Base-by-base conservation (phyloP, 1,284 basidiomycete genomes). In the Trametes versicolor region DNA sequence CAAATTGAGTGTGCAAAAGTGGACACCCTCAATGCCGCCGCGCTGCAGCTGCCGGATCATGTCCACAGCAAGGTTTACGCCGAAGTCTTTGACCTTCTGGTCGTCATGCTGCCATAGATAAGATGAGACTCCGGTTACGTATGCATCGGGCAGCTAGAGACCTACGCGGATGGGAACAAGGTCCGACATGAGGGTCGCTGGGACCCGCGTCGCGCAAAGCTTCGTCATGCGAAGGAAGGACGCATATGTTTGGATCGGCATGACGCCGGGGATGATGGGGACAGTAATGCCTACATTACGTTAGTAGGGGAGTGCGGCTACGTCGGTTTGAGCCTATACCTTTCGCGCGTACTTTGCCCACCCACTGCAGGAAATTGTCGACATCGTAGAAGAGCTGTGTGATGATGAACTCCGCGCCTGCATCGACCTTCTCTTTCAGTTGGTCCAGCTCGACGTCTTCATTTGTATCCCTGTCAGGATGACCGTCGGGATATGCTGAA, bases 331-430 rank as follows among this genome's bases (percentile, higher is more conserved):
- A 21, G 19, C 29, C 45, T 50, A 32, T 29, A 94, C 94, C 95
- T 77, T 83, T 88, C 23, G 79, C 82, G 65, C 95, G 83, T 49
- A 95, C 89, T 70, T 86, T 89, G 70, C 82, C 78, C 17, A 91
- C 78, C 96, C 96, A 98, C 58, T 82, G 77, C 58, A 96, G 81
- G 78, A 97, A 97, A 56, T 88, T 85, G 67, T 95, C 90, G 39
- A 93, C 90, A 72, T 99, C 97, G 81, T 99, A 99, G 79, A 99
- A 99, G 60, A 99, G 85, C 75, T 99, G 98, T 0, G 98, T 99
- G 66, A 99, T 86, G 70, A 99, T 95, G 77, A 97, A 98, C 69
- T 98, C 92, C 1, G 97, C 96, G 5, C 98, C 98, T 0, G 95
- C 96, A 67, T 98, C 94, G 34, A 99, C 90, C 79, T 99, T 99